Base-by-base conservation (phyloP, 768 basidiomycete species). In the Cyathus striatus region DNA sequence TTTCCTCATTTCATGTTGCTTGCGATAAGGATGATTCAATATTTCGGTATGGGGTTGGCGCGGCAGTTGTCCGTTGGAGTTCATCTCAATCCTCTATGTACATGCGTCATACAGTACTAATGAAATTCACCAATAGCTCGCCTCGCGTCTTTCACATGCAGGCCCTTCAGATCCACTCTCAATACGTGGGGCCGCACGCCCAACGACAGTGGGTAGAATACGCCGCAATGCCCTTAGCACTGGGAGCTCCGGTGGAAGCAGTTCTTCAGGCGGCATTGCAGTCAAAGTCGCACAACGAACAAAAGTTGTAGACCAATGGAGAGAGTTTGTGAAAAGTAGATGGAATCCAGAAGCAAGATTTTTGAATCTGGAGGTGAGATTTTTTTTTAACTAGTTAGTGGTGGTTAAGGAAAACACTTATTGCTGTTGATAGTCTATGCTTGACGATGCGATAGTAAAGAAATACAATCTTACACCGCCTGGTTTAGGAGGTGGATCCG, bases 331-430 rank as follows among this genome's bases (percentile, higher is more conserved):
- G 27, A 63, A 78, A 48, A 78, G 70, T 46, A 75, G 90, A 40
- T 93, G 79, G 73, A 81, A 88, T 60, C 58, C 79, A 2, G 78
- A 86, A 38, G 57, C 66, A 3, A 78, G 73, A 50, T 89, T 83
- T 58, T 70, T 93, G 30, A 88, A 93, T 58, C 79, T 93, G 41
- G 86, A 90, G 71, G 90, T 90, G 59, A 62, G 86, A 66, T 20
- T 30, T 33, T 34, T 39, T 40, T 44, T 27, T 42, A 35, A 36
- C 35, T 47, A 38, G 42, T 39, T 51, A 50, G 51, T 55, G n/a
- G 50, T 12, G 30, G 14, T 17, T 34, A 43, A n/a, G 32, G 16
- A 36, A 49, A 43, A 57, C 43, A 34, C 48, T 42, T 34, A 45
- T 52, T 12, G 35, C 13, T 12, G 13, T 51, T 49, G 50, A 23